Evolutionary conservation across 352 stramenopile genomes (phyloP), one percentile per base, ranked within the genome.

Genomic region (Phytophthora pisi): DNA sequence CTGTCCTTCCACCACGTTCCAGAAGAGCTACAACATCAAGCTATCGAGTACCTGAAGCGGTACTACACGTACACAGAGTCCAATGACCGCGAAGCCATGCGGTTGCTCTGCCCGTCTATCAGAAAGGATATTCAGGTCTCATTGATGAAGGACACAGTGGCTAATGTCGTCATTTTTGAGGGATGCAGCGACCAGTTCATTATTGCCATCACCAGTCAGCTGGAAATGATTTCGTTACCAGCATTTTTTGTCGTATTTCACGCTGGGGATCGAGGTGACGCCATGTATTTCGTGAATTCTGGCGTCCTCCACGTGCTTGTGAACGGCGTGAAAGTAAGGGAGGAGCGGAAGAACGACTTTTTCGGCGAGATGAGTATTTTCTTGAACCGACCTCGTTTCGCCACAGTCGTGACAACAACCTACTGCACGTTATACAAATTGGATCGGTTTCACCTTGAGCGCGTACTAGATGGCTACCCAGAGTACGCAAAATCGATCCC

Each of bases 301-400:
- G 84, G 82, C 4, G 84, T 92, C 0, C 69, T 91, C 0, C 71
- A 87, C n/a, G 81, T 92, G 15, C 46, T 89, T 0, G 75, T 88
- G 13, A 63, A 82, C 23, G 79, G 74, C 4, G 70, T 92, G 24
- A 91, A 88, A 46, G 77, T 92, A 16, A 70, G 79, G 2, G 84
- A 92, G 36, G 54, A 87, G 1, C 72, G 84, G 0, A 89, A 89
- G 50, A 81, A 81, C 0, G 68, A 76, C 3, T 90, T 88, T 45
- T 92, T 92, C 50, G 84, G 84, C 3, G 84, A 92, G 36, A 79
- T 92, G 52, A 72, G 74, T 11, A 61, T 92, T 47, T 92, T 92
- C 43, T 53, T 84, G 2, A 79, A 81, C 10, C 68, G 71, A 3
- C 79, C 81, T 16, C 78, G 84, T 3, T 89, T 73, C 20, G 84